Evolutionary conservation across 1,139 yeast genomes (phyloP), one percentile per base, ranked within the genome.

Genomic region (Candida pseudocylindracea): DNA sequence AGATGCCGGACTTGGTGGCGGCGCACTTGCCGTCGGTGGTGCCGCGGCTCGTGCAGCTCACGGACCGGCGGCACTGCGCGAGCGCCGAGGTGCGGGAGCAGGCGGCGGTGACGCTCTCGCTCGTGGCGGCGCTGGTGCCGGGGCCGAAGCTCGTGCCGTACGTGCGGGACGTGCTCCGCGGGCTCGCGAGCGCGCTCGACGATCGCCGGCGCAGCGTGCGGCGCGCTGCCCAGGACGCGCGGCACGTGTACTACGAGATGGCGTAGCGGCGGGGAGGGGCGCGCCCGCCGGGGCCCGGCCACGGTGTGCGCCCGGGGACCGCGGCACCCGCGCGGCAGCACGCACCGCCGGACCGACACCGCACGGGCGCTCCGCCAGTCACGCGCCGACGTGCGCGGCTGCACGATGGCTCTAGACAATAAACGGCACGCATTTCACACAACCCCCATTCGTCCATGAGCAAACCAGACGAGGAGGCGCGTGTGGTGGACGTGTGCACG

Each of bases 141-240:
- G 41, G 58, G 35, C 53, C 53, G 13, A 46, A 54, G 25, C 42
- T 74, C 34, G 53, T 64, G 25, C 69, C 72, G 7, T 74, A 60
- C 44, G 69, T 68, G 43, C 45, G 50, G 7, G 50, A 48, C 4
- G 59, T 79, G 8, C 56, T 80, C 31, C 50, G 44, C 24, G 60
- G 57, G 8, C 53, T 80, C 33, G 56, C 54, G 2, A 45, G 44
- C 1, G 72, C 65, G 1, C 55, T 88, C 39, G 93, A 79, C 41
- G 95, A 88, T 47, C 65, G 61, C 34, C 73, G 63, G 45, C 65
- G 98, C 48, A 53, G 50, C 6, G 80, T 88, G 2, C 65, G 98
- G 43, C 73, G 70, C 45, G 63, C 68, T 34, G 75, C 85, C 8
- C 72, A 76, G 35, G 80, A 75, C 41, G 69, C 88, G 34, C 67